phyloP scores from a whole-genome alignment of 495 filamentous ascomycete species.

The Penicillium maclennaniae region DNA sequence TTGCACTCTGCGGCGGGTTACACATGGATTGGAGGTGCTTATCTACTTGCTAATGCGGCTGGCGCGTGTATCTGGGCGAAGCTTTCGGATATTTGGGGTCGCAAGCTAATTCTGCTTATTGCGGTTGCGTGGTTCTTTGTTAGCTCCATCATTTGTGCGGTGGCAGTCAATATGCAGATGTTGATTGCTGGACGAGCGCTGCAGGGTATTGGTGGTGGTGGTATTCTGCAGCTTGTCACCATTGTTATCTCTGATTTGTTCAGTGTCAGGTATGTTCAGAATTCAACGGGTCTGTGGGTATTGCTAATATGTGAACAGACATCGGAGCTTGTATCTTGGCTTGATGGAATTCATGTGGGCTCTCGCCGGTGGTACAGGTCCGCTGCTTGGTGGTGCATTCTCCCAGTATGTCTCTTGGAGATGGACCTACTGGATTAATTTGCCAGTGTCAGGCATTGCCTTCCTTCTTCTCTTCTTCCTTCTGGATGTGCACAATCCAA shows the following conservation, averaged over 20 bases:
- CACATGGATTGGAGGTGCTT: slow-evolving; percentile 66
- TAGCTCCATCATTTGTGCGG: slow-evolving; percentile 47
- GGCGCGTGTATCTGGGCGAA: slow-evolving; percentile 54
- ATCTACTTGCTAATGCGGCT: slow-evolving; percentile 54
- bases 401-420: slow-evolving; percentile 60
- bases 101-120: slow-evolving; percentile 49
- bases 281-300: not conserved
- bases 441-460: slow-evolving; percentile 55
- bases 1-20: slow-evolving; percentile 59
- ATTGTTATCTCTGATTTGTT: slow-evolving; percentile 58
- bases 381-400: slow-evolving; percentile 66
- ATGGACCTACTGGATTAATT: slow-evolving; percentile 71
- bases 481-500: slow-evolving; percentile 58
- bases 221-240: slow-evolving; percentile 48
- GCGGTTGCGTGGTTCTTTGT: slow-evolving; percentile 44
- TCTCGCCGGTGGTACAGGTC: slow-evolving; percentile 56
- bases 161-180: slow-evolving; percentile 47
- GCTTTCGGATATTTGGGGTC: slow-evolving; percentile 58
- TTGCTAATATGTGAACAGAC: slow-evolving; percentile 22
- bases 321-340: slow-evolving; percentile 51
- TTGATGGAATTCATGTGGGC: slow-evolving; percentile 56
- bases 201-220: slow-evolving; percentile 54
- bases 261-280: slow-evolving; percentile 45
- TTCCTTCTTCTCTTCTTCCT: slow-evolving; percentile 56
- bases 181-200: slow-evolving; percentile 53